These are phyloP conservation scores for Diaporthe sp. DNA, from an alignment of 2,329 filamentous ascomycete species.

Conservation along the genomic window DNA sequence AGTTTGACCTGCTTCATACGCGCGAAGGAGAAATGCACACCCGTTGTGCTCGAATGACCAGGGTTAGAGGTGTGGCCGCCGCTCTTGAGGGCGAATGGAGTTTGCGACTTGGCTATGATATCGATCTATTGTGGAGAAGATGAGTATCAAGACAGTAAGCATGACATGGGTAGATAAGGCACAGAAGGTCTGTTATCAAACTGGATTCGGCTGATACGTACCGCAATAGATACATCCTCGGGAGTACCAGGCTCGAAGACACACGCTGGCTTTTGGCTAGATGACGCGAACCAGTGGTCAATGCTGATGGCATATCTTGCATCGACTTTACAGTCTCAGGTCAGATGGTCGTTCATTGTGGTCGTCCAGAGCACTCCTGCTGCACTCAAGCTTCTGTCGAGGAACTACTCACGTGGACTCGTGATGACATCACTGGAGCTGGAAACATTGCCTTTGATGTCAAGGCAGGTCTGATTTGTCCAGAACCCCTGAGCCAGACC, in stretches of 20 bases:
- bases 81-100: conserved; percentile 41
- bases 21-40: conserved; percentile 40
- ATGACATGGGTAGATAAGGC: neutral
- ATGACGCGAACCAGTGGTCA: conserved; percentile 44
- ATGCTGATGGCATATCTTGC: conserved; percentile 28
- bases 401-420: neutral
- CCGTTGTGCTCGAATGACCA: conserved; percentile 42
- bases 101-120: conserved; percentile 36
- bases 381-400: no score
- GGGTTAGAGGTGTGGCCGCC: conserved; percentile 42
- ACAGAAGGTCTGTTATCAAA: neutral
- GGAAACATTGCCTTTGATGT: conserved; percentile 18
- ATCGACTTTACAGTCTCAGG: neutral
- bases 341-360: no score
- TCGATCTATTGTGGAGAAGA: conserved; percentile 23
- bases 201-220: conserved; percentile 22
- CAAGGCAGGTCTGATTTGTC: neutral
- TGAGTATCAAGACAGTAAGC: neutral
- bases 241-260: conserved; percentile 41
- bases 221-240: conserved; percentile 39
- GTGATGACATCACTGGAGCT: neutral
- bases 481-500: neutral
- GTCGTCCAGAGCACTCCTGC: fast-evolving
- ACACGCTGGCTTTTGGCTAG: conserved; percentile 40
- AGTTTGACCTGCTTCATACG: conserved; percentile 38